Evolutionary conservation across 768 basidiomycete species (phyloP), one percentile per base, ranked within the genome.

Genomic region (Lactarius deliciosus): DNA sequence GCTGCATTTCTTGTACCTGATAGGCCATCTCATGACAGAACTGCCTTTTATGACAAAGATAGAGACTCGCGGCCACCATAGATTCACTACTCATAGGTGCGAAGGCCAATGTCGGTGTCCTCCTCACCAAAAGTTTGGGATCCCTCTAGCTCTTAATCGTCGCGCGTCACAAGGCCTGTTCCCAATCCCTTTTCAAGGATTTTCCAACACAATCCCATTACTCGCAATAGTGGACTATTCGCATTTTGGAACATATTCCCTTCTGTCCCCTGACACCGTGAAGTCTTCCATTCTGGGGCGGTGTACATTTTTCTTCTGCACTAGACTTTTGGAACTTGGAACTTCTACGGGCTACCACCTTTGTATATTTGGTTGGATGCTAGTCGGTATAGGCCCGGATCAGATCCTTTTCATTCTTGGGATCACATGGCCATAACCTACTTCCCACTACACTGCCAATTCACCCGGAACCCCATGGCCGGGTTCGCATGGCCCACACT

Each of bases 41-140:
- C 13, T 68, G 18, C 58, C 22, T 22, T n/a, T 45, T 15, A 55
- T 7, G 30, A 8, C 28, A 34, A 41, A 59, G 66, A 22, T 34
- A 50, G 20, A 55, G 65, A 69, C 34, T 65, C 65, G 68, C 66
- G 70, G 70, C 54, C 57, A 7, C 68, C 68, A 30, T 58, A 50
- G n/a, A 32, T 60, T 7, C 64, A 57, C 1, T n/a, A n/a, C n/a
- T n/a, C n/a, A n/a, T n/a, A 59, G 47, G 36, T 55, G 60, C 1
- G 18, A 18, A 30, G 57, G 0, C 32, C 65, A 47, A 64, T 30
- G 22, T 34, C 1, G 20, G 20, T n/a, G 45, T n/a, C 20, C n/a
- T 47, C 11, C 9, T 11, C 1, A 15, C 40, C 1, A 3, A 36
- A 41, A 15, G 25, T 22, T 57, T 53, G 28, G 34, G n/a, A 15